Base-by-base conservation (phyloP, 2,329 filamentous ascomycete species). In the Dendrostoma leiphaemia region DNA sequence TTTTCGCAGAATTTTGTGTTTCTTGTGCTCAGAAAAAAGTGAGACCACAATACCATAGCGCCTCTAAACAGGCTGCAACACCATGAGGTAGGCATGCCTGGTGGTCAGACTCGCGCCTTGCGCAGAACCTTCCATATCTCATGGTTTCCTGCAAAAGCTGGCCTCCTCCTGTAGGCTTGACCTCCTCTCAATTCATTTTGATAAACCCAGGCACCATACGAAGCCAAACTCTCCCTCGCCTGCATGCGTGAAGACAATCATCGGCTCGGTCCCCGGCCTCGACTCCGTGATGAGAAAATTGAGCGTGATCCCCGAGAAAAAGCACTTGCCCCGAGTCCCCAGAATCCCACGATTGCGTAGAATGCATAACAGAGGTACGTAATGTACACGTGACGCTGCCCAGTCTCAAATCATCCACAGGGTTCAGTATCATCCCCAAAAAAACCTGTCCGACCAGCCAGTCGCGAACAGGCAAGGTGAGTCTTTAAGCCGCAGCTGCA, bases 401-500 rank as follows among this genome's bases (percentile, higher is more conserved):
- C 31, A 21, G 46, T 49, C 47, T 38, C 45, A 41, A 34, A 19
- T 26, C 41, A 37, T 40, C 32, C 47, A 37, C 12, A 32, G 32
- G 29, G 28, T 41, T 23, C 40, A 46, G 24, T 41, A 12, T 13
- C 28, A 7, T 24, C 41, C 19, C 15, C 21, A 26, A 41, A 21
- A 26, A 15, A 34, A 24, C 38, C 26, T 19, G 23, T 24, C n/a
- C n/a, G 24, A 26, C 47, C 17, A 5, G n/a, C 41, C n/a, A 21
- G 19, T 38, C 45, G 29, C 32, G 19, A 23, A 19, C 17, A n/a
- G 19, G 19, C 29, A 26, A 37, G 6, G 7, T 32, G 15, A 15
- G 31, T 43, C 56, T 62, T 64, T 75, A 51, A 37, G 34, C 13
- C 34, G 71, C 69, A 23, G 67, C 59, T n/a, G 72, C 64, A 53